Evolutionary conservation across 169 alveolate genomes (phyloP), one percentile per base, ranked within the genome.

Genomic region (Plasmodium yoelii): DNA sequence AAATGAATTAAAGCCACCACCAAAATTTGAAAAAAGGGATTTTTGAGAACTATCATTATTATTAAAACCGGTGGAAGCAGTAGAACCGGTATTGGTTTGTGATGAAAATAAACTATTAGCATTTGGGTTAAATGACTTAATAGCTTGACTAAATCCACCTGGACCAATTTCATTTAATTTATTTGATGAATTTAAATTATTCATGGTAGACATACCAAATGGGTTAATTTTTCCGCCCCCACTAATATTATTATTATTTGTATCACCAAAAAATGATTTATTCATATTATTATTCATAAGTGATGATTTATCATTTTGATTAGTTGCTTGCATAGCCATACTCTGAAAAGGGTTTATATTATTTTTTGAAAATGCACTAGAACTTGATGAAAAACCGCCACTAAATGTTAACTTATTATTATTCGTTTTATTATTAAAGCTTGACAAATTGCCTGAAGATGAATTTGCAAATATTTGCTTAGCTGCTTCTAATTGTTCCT

Each of bases 401-500:
- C 53, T 67, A 53, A 67, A 82, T 82, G 90, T 82, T 56, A 82
- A 42, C 68, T 82, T 82, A 57, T 82, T 80, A 65, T 15, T 53
- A 60, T 53, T 67, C 12, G 51, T 67, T 34, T 65, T 65, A 73
- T 73, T 73, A 19, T 15, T 59, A 13, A 18, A 65, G 34, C 55
- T 67, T 28, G 39, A 67, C 55, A 26, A 39, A 47, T 56, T 34
- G 12, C 71, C 71, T 13, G 24, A 56, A 18, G 90, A 82, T 24
- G 90, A 82, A 12, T 82, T 82, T 22, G 90, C 90, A 28, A 82
- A 82, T 15, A 82, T 82, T 56, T 82, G 80, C 65, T 82, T 82
- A 34, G 90, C 90, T 15, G 90, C 90, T 44, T 82, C 90, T 55
- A 82, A 56, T 19, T 82, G 90, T 47, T 82, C 90, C 49, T 82